A percentile compares a stretch with the other conserved stretches of the same genome.
phyloP scores from a whole-genome alignment of 352 stramenopile genomes.

The Thraustotheca clavata region DNA sequence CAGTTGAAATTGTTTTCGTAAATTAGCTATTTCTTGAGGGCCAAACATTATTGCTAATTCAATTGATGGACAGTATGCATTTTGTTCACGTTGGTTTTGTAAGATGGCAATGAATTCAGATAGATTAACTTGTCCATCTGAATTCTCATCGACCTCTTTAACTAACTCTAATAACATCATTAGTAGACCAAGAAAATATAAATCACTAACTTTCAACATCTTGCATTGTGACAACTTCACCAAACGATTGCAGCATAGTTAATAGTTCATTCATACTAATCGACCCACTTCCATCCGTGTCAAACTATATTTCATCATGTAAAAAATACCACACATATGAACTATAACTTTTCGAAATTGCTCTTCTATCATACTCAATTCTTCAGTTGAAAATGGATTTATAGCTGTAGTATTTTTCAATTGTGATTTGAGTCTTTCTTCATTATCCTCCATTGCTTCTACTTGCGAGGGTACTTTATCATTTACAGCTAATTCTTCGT shows the following conservation, averaged over 20 bases:
- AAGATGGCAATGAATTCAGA: conserved; percentile 59
- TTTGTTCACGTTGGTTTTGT: conserved; percentile 44
- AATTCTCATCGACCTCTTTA: conserved; percentile 40
- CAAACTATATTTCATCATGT: conserved; percentile 30
- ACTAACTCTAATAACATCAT: conserved; percentile 32
- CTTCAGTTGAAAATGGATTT: conserved; percentile 16
- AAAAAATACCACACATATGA: not conserved
- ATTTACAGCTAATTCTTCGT: no score
- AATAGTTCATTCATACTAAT: conserved; percentile 53
- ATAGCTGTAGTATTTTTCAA: not conserved
- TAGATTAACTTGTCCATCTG: conserved; percentile 60
- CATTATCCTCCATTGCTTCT: conserved; percentile 19
- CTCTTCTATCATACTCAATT: conserved; percentile 10
- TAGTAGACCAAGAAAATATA: not conserved
- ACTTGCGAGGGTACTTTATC: no score
- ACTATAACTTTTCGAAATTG: conserved; percentile 14
- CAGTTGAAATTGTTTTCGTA: conserved; percentile 46
- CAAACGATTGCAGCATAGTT: conserved; percentile 45
- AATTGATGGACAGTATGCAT: conserved; percentile 54
- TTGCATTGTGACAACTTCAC: conserved; percentile 47
- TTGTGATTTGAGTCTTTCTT: conserved; percentile 19
- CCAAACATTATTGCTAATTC: conserved; percentile 56
- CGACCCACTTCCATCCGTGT: conserved; percentile 47
- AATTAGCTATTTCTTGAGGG: conserved; percentile 49
- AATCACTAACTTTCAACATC: conserved; percentile 28